A percentile compares a stretch with the other conserved stretches of the same genome.
Evolutionary conservation across 108 stramenopile species (phyloP).

Genomic region (Aurantiochytrium sp.): DNA sequence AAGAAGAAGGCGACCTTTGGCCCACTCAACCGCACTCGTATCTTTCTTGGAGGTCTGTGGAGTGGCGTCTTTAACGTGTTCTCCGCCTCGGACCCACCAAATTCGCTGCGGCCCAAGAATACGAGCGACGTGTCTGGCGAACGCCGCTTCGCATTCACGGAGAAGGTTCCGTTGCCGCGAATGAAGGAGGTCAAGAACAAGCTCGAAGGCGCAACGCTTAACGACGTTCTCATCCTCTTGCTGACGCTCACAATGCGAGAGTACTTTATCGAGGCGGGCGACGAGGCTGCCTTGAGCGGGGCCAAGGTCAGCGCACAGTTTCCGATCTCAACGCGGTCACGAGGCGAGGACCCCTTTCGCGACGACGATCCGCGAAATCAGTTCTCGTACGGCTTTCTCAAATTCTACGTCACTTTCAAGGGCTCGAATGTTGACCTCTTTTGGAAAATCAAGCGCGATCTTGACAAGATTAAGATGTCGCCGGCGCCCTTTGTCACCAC

Average conservation of each 20-base stretch:
- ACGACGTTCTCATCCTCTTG: neutral
- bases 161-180: neutral
- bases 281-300: neutral
- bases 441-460: neutral
- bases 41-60: neutral
- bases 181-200: conserved; percentile 10
- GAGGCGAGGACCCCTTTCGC: neutral
- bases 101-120: neutral
- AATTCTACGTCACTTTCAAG: neutral
- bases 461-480: neutral
- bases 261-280: neutral
- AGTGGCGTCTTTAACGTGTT: neutral
- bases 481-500: neutral
- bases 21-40: neutral
- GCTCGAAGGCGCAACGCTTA: neutral
- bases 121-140: neutral
- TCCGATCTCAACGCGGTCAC: neutral
- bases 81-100: neutral
- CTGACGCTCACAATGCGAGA: conserved; percentile 3
- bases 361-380: neutral
- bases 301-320: neutral
- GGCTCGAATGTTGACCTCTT: neutral
- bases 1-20: neutral
- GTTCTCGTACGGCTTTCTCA: neutral
- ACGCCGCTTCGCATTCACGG: neutral